These are phyloP conservation scores for Gymnopilus dilepis DNA, from an alignment of 768 basidiomycete species.

Conservation along the genomic window DNA sequence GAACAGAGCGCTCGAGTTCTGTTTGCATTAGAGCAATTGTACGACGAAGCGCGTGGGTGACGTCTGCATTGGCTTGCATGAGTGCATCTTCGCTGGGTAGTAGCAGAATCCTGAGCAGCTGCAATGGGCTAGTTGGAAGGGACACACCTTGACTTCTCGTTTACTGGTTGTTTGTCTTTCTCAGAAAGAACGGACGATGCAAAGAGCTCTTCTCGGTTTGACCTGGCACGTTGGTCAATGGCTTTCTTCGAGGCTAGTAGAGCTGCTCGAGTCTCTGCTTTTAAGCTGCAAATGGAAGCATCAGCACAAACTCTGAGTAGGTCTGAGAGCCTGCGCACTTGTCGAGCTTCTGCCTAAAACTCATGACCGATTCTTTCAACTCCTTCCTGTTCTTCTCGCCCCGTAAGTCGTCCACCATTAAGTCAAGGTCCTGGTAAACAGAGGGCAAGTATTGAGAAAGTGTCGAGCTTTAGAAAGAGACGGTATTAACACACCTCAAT, in stretches of 20 bases:
- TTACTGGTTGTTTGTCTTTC: constrained; percentile 55
- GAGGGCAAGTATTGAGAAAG: constrained; percentile 3
- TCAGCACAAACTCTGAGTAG: background rate
- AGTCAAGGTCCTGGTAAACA: constrained; percentile 59
- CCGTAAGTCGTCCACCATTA: constrained; percentile 75
- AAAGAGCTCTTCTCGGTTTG: constrained; percentile 74
- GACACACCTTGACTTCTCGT: constrained; percentile 69
- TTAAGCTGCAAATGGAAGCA: constrained; percentile 46
- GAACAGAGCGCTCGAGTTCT: constrained; percentile 89
- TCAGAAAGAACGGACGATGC: constrained; percentile 47
- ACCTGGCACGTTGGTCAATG: constrained; percentile 65
- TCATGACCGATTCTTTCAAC: constrained; percentile 54
- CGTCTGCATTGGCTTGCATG: constrained; percentile 87
- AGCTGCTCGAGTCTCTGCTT: constrained; percentile 69
- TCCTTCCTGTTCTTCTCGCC: constrained; percentile 56
- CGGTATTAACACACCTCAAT: constrained; percentile 60
- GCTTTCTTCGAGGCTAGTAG: constrained; percentile 74
- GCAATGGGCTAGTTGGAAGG: no score
- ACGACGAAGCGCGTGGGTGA: constrained; percentile 86
- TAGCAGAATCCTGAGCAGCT: no score
- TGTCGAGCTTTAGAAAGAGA: constrained; percentile 1
- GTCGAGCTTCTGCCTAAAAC: constrained; percentile 50
- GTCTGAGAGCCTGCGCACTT: constrained; percentile 44
- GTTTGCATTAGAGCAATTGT: constrained; percentile 88
- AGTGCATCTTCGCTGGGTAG: constrained; percentile 76